Evolutionary conservation across 2,329 filamentous ascomycete species (phyloP).

Genomic region (Mycosphaerella sp.): DNA sequence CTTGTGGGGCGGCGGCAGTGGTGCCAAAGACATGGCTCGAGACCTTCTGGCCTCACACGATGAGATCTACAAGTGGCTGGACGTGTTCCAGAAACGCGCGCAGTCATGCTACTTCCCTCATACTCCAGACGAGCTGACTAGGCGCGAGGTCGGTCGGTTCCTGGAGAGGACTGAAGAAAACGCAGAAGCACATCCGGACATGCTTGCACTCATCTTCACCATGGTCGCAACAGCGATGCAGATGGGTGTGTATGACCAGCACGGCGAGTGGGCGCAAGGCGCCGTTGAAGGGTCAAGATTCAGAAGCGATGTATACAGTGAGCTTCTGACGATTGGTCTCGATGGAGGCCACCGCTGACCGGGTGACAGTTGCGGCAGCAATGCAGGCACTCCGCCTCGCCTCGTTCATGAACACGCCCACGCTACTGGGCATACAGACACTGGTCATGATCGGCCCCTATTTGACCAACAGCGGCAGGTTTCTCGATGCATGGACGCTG

Average conservation of each 20-base stretch:
- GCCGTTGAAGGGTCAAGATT: conserved; percentile 34
- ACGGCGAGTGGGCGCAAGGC: conserved; percentile 37
- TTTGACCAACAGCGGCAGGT: conserved; percentile 45
- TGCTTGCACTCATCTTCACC: conserved; percentile 46
- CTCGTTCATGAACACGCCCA: conserved; percentile 46
- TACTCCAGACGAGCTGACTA: conserved; percentile 40
- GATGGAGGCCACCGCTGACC: conserved; percentile 7
- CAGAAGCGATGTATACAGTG: conserved; percentile 43
- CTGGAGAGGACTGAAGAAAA: conserved; percentile 39
- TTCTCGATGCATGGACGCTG: conserved; percentile 47
- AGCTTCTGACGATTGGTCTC: conserved; percentile 22
- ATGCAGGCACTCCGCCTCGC: conserved; percentile 47
- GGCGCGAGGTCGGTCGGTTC: conserved; percentile 42
- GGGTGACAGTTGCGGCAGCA: conserved; percentile 40
- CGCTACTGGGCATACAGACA: conserved; percentile 42
- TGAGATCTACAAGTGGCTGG: conserved; percentile 38
- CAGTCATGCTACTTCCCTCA: conserved; percentile 44
- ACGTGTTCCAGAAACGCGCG: conserved; percentile 40
- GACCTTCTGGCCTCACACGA: conserved; percentile 37
- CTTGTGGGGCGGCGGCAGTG: conserved; percentile 31
- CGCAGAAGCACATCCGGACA: conserved; percentile 41
- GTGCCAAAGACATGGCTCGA: conserved; percentile 25
- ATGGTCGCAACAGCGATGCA: conserved; percentile 44
- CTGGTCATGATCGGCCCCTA: conserved; percentile 47
- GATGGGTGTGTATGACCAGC: conserved; percentile 41